Base-by-base conservation (phyloP, 2,329 filamentous ascomycete species). In the Phialocephala sp. region DNA sequence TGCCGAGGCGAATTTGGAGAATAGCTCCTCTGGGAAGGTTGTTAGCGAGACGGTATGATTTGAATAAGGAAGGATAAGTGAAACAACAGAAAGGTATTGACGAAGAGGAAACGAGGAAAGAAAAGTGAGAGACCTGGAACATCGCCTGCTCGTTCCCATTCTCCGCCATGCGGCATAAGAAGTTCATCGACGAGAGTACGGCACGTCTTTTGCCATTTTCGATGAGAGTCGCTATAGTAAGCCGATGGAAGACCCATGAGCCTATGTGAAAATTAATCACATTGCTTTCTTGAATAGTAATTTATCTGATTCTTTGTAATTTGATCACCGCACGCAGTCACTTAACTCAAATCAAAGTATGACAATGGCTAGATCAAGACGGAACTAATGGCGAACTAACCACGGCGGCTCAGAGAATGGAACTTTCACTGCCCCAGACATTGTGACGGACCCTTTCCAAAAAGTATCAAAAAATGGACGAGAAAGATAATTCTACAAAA, bases 201-300 rank as follows among this genome's bases (percentile, higher is more conserved):
- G 74, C 88, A 89, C 68, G 84, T 85, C 75, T 87, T 86, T 75
- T 93, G 90, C 82, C 88, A 92, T 73, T 79, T 80, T 15, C 81
- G 80, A 75, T 93, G 90, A 4, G 87, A 86, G 2, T 84, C 81
- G 27, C 84, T 88, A 79, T 91, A 91, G 79, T 92, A 91, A 14
- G 90, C 87, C 0, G 88, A 91, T 0, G 90, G 91, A 2, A 92
- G 81, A 60, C 89, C 89, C 71, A 82, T 82, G 56, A 93, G 83
- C 79, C 89, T 37, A 8, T 39, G 1, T 12, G 4, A 22, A 12
- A 37, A 15, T 57, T 37, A 39, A 14, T 22, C 20, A 8, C 32
- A 11, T 9, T 18, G 2, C 5, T 43, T 18, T 43, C 41, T 18
- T 18, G 15, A 18, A 15, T 43, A 18, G 12, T 6, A 43, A 43